Percentiles rank a stretch among this genome's conserved stretches.
These are phyloP conservation scores for Globisporangium heterothallicum DNA, from an alignment of 352 stramenopile species.

Conservation along the genomic window DNA sequence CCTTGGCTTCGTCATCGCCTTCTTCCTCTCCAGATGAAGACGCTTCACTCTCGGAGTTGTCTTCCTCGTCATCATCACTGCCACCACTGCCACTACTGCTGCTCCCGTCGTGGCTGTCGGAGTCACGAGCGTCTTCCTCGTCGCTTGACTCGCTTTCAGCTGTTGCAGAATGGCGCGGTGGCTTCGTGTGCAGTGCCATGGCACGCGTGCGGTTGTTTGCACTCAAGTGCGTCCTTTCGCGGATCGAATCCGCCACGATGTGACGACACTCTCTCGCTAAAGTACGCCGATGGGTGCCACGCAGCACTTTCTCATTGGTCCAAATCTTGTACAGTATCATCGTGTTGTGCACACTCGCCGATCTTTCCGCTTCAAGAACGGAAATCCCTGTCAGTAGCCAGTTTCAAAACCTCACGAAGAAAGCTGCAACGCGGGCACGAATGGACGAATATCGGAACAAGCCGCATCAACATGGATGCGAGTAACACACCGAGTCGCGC, in stretches of 20 bases:
- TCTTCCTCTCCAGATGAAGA: conserved; percentile 1
- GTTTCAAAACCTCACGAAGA: too few species aligned
- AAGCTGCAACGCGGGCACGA: not conserved
- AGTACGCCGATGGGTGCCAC: conserved; percentile 28
- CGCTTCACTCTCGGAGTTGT: not conserved
- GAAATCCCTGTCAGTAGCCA: too few species aligned
- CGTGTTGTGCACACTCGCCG: conserved; percentile 8
- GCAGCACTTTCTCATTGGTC: conserved; percentile 25
- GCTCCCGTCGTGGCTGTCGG: conserved; percentile 15
- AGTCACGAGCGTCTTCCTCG: too few species aligned
- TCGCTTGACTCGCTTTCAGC: conserved; percentile 11
- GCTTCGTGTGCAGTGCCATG: too few species aligned
- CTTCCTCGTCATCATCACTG: conserved; percentile 9
- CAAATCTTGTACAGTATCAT: conserved; percentile 13
- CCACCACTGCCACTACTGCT: conserved; percentile 6
- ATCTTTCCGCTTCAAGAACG: not conserved
- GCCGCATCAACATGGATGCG: too few species aligned
- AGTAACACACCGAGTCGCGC: too few species aligned
- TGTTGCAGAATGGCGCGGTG: not conserved
- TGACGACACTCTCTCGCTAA: conserved; percentile 12
- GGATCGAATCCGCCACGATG: not conserved
- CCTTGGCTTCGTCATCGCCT: not conserved
- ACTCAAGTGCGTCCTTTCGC: not conserved
- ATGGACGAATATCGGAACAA: too few species aligned
- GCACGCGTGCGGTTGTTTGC: too few species aligned